These are phyloP conservation scores for Fusarium secorum DNA, from an alignment of 2,329 filamentous ascomycete species.

Conservation along the genomic window DNA sequence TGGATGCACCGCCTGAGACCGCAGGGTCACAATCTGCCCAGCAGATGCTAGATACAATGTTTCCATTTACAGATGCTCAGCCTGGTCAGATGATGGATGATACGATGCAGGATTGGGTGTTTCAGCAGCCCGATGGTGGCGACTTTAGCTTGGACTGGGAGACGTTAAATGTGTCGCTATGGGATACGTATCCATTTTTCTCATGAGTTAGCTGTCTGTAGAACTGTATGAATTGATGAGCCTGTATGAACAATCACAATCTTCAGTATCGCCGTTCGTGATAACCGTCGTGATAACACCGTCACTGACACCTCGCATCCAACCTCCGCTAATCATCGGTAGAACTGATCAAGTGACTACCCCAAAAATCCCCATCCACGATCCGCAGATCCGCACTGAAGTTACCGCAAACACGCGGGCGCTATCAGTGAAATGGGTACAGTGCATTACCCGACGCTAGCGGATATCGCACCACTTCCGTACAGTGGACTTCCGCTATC, in stretches of 20 bases:
- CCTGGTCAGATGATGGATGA: slow-evolving; percentile 2
- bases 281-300: neutral
- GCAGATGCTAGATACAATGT: neutral
- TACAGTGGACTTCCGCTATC: slow-evolving; percentile 10
- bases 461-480: slow-evolving; percentile 18
- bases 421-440: neutral
- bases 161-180: slow-evolving; percentile 36
- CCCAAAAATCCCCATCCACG: neutral
- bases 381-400: neutral
- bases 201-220: slow-evolving; percentile 1
- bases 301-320: neutral
- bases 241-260: neutral
- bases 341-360: neutral
- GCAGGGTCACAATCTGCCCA: neutral
- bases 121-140: slow-evolving; percentile 22
- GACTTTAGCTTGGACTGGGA: slow-evolving; percentile 40
- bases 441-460: slow-evolving; percentile 35
- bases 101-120: slow-evolving; percentile 16
- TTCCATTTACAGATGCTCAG: neutral
- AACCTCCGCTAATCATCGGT: neutral
- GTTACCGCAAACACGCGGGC: neutral
- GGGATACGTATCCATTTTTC: slow-evolving; percentile 39
- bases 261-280: neutral
- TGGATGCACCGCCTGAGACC: neutral
- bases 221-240: neutral